These are phyloP conservation scores for Striga hermonthica DNA, from an alignment of 305 asterid genomes.

Conservation along the genomic window DNA sequence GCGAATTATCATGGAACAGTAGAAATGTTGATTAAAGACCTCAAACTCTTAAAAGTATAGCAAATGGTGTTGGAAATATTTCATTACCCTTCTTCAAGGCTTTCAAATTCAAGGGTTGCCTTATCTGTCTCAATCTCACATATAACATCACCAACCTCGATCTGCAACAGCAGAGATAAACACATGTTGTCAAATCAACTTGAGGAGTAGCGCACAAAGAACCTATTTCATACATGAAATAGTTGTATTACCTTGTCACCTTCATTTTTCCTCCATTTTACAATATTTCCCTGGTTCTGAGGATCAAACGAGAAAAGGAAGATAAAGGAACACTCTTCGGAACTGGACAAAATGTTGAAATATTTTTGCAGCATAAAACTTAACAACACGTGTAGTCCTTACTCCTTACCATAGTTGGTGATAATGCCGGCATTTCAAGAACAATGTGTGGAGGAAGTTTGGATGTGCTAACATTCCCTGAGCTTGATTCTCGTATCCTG, in stretches of 20 bases:
- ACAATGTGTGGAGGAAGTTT: constrained; percentile 94
- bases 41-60: constrained; percentile 25
- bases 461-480: constrained; percentile 54
- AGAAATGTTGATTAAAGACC: constrained; percentile 8
- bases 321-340: constrained; percentile 30
- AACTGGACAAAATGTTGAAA: constrained; percentile 24
- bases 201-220: constrained; percentile 7
- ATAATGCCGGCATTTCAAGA: constrained; percentile 91
- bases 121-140: constrained; percentile 99
- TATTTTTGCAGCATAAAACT: constrained; percentile 22
- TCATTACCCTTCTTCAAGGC: constrained; percentile 98
- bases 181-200: constrained; percentile 31
- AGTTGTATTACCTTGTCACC: constrained; percentile 77
- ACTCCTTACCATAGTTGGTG: constrained; percentile 97
- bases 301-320: constrained; percentile 27
- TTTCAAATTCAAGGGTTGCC: constrained; percentile 91
- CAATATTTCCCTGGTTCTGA: constrained; percentile 93
- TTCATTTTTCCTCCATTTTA: constrained; percentile 83
- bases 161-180: constrained; percentile 56
- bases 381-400: constrained; percentile 31
- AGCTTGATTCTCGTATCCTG: constrained; percentile 45
- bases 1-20: constrained; percentile 6
- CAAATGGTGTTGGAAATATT: constrained; percentile 28
- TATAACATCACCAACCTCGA: constrained; percentile 85
- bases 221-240: constrained; percentile 23